These are phyloP conservation scores for Exsudoporus floridanus DNA, from an alignment of 1,284 basidiomycete species.

Conservation along the genomic window DNA sequence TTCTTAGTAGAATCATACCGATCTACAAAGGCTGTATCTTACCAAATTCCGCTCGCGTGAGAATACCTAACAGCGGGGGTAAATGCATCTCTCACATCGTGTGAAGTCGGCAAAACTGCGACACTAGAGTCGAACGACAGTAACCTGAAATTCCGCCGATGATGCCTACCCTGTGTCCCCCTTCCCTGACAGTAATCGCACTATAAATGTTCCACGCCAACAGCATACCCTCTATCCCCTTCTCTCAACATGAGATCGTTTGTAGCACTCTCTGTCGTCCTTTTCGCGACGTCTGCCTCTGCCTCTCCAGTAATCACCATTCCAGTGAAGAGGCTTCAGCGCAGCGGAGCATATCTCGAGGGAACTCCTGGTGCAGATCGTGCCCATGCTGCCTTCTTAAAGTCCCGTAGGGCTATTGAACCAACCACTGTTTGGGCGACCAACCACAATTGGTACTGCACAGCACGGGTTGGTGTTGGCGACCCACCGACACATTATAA, in stretches of 20 bases:
- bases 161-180: not conserved
- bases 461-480: slow-evolving; percentile 26
- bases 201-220: slow-evolving; percentile 6
- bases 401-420: not conserved
- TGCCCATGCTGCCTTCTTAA: slow-evolving; percentile 18
- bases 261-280: slow-evolving; percentile 1
- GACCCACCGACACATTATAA: slow-evolving; percentile 23
- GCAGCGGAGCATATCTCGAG: slow-evolving; percentile 17
- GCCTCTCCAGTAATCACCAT: slow-evolving; percentile 11
- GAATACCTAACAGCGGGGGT: no score
- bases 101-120: no score
- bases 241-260: slow-evolving; percentile 18
- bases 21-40: no score
- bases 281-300: slow-evolving; percentile 16
- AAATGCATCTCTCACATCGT: no score
- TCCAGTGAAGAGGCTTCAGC: slow-evolving; percentile 13
- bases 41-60: no score
- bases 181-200: not conserved
- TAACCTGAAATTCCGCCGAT: no score
- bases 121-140: no score
- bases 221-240: not conserved
- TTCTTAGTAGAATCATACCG: no score
- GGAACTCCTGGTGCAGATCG: slow-evolving; percentile 24
- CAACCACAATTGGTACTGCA: slow-evolving; percentile 25
- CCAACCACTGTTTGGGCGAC: slow-evolving; percentile 16